Percentiles rank a stretch among this genome's conserved stretches.
phyloP scores from a whole-genome alignment of 129 eudicot genomes.

The Helianthus annuus region DNA sequence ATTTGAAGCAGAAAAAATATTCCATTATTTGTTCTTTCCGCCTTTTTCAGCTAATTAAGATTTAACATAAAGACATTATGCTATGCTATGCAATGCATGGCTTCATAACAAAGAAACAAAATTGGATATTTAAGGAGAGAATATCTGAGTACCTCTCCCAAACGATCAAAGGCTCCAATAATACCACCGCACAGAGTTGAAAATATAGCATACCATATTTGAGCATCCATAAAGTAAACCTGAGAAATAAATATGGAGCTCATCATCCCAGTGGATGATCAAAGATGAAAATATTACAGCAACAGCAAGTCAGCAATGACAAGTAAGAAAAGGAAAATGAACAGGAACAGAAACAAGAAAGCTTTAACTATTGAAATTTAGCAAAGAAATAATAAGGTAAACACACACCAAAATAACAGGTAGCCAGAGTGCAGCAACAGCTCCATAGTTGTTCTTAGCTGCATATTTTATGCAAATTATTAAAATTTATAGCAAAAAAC shows the following conservation, averaged over 20 bases:
- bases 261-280: slow-evolving; percentile 22
- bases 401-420: slow-evolving; percentile 78
- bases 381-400: slow-evolving; percentile 14
- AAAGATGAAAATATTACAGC: slow-evolving; percentile 19
- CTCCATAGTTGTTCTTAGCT: slow-evolving; percentile 72
- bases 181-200: slow-evolving; percentile 92
- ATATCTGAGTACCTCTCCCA: slow-evolving; percentile 79
- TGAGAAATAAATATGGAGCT: slow-evolving; percentile 37
- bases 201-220: slow-evolving; percentile 92
- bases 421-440: slow-evolving; percentile 81
- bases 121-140: background rate
- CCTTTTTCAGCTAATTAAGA: slow-evolving; percentile 18
- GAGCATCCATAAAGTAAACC: slow-evolving; percentile 96
- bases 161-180: slow-evolving; percentile 93
- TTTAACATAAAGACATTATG: slow-evolving; percentile 10
- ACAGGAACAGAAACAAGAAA: background rate
- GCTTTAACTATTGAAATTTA: background rate
- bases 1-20: slow-evolving; percentile 1
- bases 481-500: background rate
- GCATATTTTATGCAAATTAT: slow-evolving; percentile 36
- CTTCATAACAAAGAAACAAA: slow-evolving; percentile 15
- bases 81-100: slow-evolving; percentile 19
- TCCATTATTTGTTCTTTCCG: background rate
- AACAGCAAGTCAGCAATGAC: background rate
- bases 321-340: slow-evolving; percentile 10